Conservation (phyloP, 2,329 filamentous ascomycete genomes). For the Macrophomina pseudophaseolina region DNA sequence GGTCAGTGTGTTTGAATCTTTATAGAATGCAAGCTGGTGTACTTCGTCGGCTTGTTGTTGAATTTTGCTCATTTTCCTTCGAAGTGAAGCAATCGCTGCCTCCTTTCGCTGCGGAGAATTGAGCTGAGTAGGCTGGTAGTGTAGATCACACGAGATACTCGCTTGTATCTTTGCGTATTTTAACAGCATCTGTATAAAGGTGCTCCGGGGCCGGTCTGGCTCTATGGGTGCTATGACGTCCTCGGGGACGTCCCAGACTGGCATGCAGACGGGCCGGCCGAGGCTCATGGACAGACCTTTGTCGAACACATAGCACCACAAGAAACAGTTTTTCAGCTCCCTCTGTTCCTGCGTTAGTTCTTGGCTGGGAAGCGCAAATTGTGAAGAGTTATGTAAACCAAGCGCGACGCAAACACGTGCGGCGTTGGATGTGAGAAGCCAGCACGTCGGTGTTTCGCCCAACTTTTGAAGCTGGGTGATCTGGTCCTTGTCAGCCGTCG, state of each 20-base stretch:
- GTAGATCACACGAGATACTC: constrained; percentile 32
- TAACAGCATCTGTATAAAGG: constrained; percentile 35
- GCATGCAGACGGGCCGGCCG: constrained; percentile 38
- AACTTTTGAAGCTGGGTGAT: constrained; percentile 41
- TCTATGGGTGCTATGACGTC: constrained; percentile 35
- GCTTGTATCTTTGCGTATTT: constrained; percentile 39
- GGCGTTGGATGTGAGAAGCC: constrained; percentile 40
- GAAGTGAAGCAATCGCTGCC: constrained; percentile 29
- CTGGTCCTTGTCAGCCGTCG: constrained; percentile 25
- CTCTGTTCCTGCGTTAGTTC: constrained; percentile 30
- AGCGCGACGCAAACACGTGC: constrained; percentile 40
- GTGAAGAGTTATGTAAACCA: constrained; percentile 34
- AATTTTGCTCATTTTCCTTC: constrained; percentile 34
- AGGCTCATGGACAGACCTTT: constrained; percentile 39
- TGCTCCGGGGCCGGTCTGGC: constrained; percentile 33
- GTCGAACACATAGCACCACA: constrained; percentile 41
- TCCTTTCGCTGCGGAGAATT: constrained; percentile 31
- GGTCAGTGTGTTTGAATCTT: constrained; percentile 30
- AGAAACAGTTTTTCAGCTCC: constrained; percentile 37
- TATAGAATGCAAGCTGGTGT: neutral
- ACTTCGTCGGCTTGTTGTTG: constrained; percentile 35
- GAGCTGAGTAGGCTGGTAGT: constrained; percentile 30
- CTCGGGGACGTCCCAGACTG: constrained; percentile 35
- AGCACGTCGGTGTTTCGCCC: constrained; percentile 40
- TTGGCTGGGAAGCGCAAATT: constrained; percentile 27